Conservation (phyloP, 805 yeast genomes). For the Wickerhamomyces xylosicus region DNA sequence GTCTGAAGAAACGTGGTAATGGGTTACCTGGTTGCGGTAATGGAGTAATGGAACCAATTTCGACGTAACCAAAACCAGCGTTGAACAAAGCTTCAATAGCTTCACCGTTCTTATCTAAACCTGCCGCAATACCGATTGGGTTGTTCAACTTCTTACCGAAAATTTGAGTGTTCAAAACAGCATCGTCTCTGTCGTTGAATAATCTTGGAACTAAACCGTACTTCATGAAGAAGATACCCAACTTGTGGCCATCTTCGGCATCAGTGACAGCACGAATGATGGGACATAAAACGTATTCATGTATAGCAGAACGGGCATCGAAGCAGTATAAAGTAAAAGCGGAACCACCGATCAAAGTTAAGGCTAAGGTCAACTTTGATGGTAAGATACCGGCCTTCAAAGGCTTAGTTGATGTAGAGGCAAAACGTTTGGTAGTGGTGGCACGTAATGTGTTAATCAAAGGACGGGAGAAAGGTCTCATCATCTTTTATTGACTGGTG, state of each 20-base stretch:
- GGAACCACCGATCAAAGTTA: constrained; percentile 21
- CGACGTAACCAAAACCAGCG: constrained; percentile 82
- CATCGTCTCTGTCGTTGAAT: constrained; percentile 41
- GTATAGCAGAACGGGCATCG: constrained; percentile 76
- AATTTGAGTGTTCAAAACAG: constrained; percentile 44
- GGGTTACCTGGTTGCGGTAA: constrained; percentile 92
- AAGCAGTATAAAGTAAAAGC: constrained; percentile 43
- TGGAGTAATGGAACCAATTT: constrained; percentile 90
- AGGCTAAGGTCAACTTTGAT: constrained; percentile 4
- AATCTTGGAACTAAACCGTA: constrained; percentile 58
- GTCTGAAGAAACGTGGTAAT: constrained; percentile 81
- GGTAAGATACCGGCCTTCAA: constrained; percentile 3
- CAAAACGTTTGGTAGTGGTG: constrained; percentile 1
- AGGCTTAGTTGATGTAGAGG: constrained; percentile 3
- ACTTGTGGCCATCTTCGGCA: constrained; percentile 79
- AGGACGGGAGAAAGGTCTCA: constrained; percentile 2
- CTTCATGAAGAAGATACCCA: constrained; percentile 64
- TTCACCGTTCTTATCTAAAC: constrained; percentile 89
- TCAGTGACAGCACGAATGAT: constrained; percentile 54
- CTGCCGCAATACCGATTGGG: constrained; percentile 93
- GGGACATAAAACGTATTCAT: constrained; percentile 78
- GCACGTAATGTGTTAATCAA: constrained; percentile 1
- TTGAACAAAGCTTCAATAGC: constrained; percentile 74
- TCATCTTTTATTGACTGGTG: constrained; percentile 1
- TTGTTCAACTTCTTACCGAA: constrained; percentile 56